Conservation (phyloP, 345 rosid species). For the Eucalyptus victrix region DNA sequence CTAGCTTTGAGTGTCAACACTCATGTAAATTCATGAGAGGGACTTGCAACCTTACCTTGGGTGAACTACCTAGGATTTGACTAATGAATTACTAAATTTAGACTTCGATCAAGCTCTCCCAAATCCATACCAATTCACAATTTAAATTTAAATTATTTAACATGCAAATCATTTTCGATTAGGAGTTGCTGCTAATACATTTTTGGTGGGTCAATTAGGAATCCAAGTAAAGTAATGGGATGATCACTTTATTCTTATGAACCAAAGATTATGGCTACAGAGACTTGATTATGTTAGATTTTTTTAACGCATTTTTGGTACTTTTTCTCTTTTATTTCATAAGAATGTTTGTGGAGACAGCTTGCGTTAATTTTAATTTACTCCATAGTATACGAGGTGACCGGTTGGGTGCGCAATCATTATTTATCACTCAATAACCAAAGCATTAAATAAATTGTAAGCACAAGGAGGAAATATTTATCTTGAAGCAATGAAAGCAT, state of each 20-base stretch:
- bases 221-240: no score
- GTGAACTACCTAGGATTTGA: background rate
- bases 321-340: background rate
- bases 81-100: no score
- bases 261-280: accelerated
- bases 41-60: background rate
- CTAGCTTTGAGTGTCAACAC: no score
- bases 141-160: no score
- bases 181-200: accelerated
- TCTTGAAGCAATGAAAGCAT: background rate
- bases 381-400: accelerated
- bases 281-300: background rate
- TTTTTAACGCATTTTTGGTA: no score
- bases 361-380: no score
- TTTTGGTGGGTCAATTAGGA: background rate
- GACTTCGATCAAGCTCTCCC: accelerated
- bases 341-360: background rate
- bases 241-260: accelerated
- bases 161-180: accelerated
- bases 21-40: no score
- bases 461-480: background rate
- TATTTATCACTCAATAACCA: background rate
- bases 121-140: accelerated
- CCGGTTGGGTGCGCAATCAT: accelerated
- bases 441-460: no score